Percentiles rank a stretch among this genome's conserved stretches.
Conservation (phyloP, 768 basidiomycete genomes). For the Rhizopogon vinicolor region DNA sequence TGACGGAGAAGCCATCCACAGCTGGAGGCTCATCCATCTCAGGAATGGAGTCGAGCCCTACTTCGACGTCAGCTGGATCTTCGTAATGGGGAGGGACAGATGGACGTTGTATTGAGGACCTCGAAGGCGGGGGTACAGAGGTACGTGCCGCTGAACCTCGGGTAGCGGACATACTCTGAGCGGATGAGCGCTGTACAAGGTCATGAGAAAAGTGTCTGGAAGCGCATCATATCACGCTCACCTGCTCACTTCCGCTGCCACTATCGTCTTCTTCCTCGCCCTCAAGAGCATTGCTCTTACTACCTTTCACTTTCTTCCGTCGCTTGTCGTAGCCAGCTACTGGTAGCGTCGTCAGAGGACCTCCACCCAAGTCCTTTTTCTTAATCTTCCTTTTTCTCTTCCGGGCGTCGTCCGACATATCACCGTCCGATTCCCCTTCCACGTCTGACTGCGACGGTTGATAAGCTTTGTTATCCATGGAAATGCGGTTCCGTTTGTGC, state of each 20-base stretch:
- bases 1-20: conserved; percentile 22
- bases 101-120: conserved; percentile 31
- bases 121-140: conserved; percentile 34
- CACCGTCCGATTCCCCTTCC: conserved; percentile 61
- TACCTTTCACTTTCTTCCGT: conserved; percentile 46
- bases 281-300: conserved; percentile 37
- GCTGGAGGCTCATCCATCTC: conserved; percentile 54
- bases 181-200: conserved; percentile 18
- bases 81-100: conserved; percentile 39
- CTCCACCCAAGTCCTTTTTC: conserved; percentile 48
- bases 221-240: conserved; percentile 17
- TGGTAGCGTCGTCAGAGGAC: conserved; percentile 62
- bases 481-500: conserved; percentile 59
- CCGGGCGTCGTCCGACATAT: conserved; percentile 48
- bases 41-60: conserved; percentile 56
- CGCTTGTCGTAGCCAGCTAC: conserved; percentile 62
- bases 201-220: conserved; percentile 16
- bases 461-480: conserved; percentile 79
- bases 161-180: conserved; percentile 28
- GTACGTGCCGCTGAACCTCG: conserved; percentile 27
- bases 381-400: conserved; percentile 47
- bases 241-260: conserved; percentile 35
- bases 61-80: conserved; percentile 37
- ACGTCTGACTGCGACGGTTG: conserved; percentile 60
- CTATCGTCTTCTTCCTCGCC: conserved; percentile 49